phyloP scores from a whole-genome alignment of 495 filamentous ascomycete species.

The Podospora pseudoanserina region DNA sequence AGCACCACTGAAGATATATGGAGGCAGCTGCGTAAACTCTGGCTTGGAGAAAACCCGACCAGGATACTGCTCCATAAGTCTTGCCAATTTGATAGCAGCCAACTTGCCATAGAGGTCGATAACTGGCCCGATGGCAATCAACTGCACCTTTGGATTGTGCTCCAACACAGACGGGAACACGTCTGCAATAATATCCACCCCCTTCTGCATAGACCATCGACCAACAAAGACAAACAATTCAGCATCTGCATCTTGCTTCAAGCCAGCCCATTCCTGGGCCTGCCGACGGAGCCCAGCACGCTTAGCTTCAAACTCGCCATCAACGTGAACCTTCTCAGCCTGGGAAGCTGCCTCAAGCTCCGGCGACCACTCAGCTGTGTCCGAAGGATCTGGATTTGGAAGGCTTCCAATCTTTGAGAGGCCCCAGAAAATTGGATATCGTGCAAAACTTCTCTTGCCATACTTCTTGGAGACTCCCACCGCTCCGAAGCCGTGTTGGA shows the following conservation, averaged over 20 bases:
- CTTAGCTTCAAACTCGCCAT: constrained; percentile 52
- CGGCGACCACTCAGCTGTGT: constrained; percentile 63
- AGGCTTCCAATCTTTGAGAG: constrained; percentile 64
- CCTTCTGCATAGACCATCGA: constrained; percentile 74
- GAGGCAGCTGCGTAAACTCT: constrained; percentile 67
- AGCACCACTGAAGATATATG: constrained; percentile 70
- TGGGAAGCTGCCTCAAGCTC: constrained; percentile 27
- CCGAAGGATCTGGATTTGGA: constrained; percentile 70
- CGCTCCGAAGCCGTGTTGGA: constrained; percentile 70
- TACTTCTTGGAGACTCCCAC: constrained; percentile 74
- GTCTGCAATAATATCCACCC: constrained; percentile 71
- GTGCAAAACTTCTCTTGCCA: constrained; percentile 66
- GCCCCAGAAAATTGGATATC: constrained; percentile 77
- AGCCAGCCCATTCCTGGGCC: constrained; percentile 70
- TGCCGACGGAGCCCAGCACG: constrained; percentile 57
- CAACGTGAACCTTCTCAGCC: constrained; percentile 51
- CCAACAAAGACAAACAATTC: constrained; percentile 75
- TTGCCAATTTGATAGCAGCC: constrained; percentile 63
- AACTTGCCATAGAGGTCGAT: constrained; percentile 74
- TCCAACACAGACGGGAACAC: constrained; percentile 65
- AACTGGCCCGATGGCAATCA: constrained; percentile 66
- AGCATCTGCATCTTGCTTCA: constrained; percentile 59
- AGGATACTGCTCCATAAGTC: constrained; percentile 66
- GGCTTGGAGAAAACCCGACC: constrained; percentile 68
- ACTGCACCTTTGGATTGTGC: constrained; percentile 56